Evolutionary conservation across 352 stramenopile genomes (phyloP).

Genomic region (Pythium oligandrum): DNA sequence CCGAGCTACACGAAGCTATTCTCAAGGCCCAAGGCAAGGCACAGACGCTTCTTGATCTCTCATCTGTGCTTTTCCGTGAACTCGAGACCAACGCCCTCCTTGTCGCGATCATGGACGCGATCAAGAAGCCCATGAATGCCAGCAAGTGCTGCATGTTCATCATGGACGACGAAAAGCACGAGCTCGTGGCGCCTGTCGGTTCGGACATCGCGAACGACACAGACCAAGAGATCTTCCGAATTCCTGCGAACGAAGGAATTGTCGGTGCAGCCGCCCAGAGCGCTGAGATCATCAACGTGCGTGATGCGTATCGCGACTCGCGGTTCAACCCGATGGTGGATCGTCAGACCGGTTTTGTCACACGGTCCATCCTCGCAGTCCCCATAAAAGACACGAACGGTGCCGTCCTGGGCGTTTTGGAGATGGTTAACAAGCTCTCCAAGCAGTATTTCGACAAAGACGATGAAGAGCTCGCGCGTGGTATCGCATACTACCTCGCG

Average conservation of each 20-base stretch:
- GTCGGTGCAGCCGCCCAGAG: conserved; percentile 54
- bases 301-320: conserved; percentile 56
- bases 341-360: conserved; percentile 56
- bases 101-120: conserved; percentile 43
- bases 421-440: conserved; percentile 60
- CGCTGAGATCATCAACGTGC: conserved; percentile 73
- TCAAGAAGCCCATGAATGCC: conserved; percentile 44
- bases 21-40: conserved; percentile 57
- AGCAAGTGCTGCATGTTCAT: conserved; percentile 66
- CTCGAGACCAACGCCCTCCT: conserved; percentile 56
- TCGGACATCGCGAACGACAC: conserved; percentile 39
- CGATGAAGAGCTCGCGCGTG: conserved; percentile 58
- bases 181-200: conserved; percentile 48
- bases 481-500: conserved; percentile 60
- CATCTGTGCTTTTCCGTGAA: conserved; percentile 55
- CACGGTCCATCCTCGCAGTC: conserved; percentile 69
- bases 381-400: conserved; percentile 73
- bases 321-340: conserved; percentile 69
- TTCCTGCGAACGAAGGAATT: conserved; percentile 46
- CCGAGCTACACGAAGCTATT: conserved; percentile 53
- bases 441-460: conserved; percentile 72
- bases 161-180: conserved; percentile 46
- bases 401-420: conserved; percentile 59
- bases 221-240: conserved; percentile 40
- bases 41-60: conserved; percentile 60